A percentile compares a stretch with the other conserved stretches of the same genome.
Evolutionary conservation across 1,284 basidiomycete genomes (phyloP).

Genomic region (Chalciporus sp.): DNA sequence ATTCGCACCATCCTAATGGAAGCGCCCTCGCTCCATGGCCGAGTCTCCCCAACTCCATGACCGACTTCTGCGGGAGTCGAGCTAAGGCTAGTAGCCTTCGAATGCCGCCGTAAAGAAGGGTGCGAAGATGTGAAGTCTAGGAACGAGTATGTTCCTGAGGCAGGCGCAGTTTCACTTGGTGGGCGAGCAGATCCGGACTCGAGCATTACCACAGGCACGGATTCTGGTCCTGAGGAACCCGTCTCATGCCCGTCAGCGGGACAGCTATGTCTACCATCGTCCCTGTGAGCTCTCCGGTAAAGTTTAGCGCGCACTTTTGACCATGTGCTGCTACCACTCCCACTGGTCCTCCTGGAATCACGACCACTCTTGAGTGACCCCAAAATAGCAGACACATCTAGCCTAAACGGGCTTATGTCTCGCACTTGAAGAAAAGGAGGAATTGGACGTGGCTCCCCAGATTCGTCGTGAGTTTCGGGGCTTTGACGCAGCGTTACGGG

Average conservation of each 20-base stretch:
- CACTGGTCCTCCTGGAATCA: conserved; percentile 31
- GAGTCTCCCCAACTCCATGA: conserved; percentile 16
- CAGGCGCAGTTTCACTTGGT: conserved; percentile 32
- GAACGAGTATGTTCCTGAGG: conserved; percentile 51
- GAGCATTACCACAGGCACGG: conserved; percentile 37
- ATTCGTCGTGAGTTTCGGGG: background rate
- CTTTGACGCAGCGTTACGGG: conserved; percentile 1
- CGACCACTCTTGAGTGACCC: conserved; percentile 18
- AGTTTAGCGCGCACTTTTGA: conserved; percentile 35
- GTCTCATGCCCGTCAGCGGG: conserved; percentile 21
- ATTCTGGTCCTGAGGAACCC: conserved; percentile 32
- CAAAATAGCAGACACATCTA: conserved; percentile 42
- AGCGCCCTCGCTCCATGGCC: conserved; percentile 18
- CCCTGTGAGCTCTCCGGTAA: conserved; percentile 34
- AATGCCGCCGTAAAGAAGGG: conserved; percentile 42
- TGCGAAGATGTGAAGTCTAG: conserved; percentile 58
- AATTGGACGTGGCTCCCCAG: conserved; percentile 6
- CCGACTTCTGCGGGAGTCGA: conserved; percentile 32
- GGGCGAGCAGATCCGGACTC: conserved; percentile 25
- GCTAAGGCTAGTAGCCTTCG: conserved; percentile 34
- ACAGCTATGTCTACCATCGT: conserved; percentile 29
- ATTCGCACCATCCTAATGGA: conserved; percentile 18
- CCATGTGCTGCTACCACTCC: conserved; percentile 34
- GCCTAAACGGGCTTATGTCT: conserved; percentile 46
- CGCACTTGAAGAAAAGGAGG: conserved; percentile 37